These are phyloP conservation scores for Kwoniella mangroviensis DNA, from an alignment of 768 basidiomycete species.

Conservation along the genomic window DNA sequence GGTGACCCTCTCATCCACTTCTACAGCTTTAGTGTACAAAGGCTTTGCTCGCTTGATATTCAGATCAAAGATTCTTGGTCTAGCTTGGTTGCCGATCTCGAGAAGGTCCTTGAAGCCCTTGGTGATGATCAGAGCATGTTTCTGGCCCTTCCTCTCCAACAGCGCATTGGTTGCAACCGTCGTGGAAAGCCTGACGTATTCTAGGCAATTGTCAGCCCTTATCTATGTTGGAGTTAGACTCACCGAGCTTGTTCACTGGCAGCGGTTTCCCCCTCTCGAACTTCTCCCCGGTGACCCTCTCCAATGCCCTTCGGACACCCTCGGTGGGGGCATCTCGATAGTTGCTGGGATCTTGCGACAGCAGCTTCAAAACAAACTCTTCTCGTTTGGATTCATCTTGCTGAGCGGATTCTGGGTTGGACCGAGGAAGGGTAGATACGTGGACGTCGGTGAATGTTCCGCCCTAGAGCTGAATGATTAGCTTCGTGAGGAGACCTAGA, in stretches of 20 bases:
- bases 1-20: conserved; percentile 87
- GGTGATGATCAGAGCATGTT: conserved; percentile 88
- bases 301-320: conserved; percentile 84
- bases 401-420: conserved; percentile 1
- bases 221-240: conserved; percentile 3
- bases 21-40: conserved; percentile 74
- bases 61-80: conserved; percentile 92
- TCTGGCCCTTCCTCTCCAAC: conserved; percentile 90
- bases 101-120: conserved; percentile 69
- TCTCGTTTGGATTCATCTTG: conserved; percentile 29
- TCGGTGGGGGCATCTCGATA: conserved; percentile 93
- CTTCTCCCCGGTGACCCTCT: conserved; percentile 70
- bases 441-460: conserved; percentile 56
- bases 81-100: conserved; percentile 90
- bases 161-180: conserved; percentile 97
- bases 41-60: conserved; percentile 69
- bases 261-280: conserved; percentile 72
- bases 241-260: conserved; percentile 57
- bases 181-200: conserved; percentile 88
- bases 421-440: conserved; percentile 19
- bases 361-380: conserved; percentile 78
- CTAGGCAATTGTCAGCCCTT: conserved; percentile 58
- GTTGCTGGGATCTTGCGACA: conserved; percentile 78
- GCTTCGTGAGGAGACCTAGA: background rate
- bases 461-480: conserved; percentile 23